Evolutionary conservation across 2,329 filamentous ascomycete genomes (phyloP), one percentile per base, ranked within the genome.

Genomic region (Albifimbria verrucaria): DNA sequence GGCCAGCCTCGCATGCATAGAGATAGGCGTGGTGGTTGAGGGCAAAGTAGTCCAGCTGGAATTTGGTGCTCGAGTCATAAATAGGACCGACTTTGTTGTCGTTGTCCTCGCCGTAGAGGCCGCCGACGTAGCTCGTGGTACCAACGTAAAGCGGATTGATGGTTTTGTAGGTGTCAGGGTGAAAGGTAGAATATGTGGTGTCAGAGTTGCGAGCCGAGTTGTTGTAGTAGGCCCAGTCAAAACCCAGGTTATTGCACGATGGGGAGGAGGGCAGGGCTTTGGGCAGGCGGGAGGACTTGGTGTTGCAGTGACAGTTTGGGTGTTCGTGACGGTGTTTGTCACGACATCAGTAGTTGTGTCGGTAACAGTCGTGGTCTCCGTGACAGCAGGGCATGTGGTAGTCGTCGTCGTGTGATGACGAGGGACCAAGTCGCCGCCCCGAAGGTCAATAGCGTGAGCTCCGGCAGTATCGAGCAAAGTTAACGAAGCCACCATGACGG

Each of bases 11-110:
- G 48, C 55, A 60, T 2, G 60, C 60, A 47, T 57, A 64, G 2
- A 64, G 54, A 52, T 64, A 65, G 11, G 57, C 62, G 46, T 51
- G 59, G 22, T 65, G 59, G 53, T 62, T 64, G 11, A 63, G 56
- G 3, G 52, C 57, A 42, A 65, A 64, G 55, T 56, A 60, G 17
- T 59, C 54, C 28, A 51, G 54, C 24, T 50, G 43, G 15, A 62
- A 57, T 12, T 39, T 26, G 4, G 7, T 44, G 42, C 5, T 15
- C 7, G 24, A 26, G 22, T 36, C 47, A 21, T 49, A 49, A 18
- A 49, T 49, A 26, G 47, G 24, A 17, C 24, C 47, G 24, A n/a
- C 17, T 22, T 28, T 15, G 7, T n/a, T 26, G 12, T 12, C 28
- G 10, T 17, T 22, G 18, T 28, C 10, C 11, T n/a, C 32, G 24